Conservation (phyloP, 2,329 filamentous ascomycete genomes). For the Ceratocystis eucalypticola region DNA sequence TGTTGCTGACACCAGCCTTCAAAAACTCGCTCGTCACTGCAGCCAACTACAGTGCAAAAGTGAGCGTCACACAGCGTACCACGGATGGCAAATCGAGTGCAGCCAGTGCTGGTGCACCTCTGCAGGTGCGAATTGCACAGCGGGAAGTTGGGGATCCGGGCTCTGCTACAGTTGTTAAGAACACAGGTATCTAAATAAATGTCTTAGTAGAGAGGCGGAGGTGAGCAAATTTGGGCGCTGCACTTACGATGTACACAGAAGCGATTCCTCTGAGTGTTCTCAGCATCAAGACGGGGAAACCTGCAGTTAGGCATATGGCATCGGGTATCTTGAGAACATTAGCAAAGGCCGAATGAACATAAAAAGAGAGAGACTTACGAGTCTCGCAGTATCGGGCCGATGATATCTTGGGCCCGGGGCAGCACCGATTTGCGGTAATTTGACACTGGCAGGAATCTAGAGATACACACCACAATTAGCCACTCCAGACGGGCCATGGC, state of each 20-base stretch:
- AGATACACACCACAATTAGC: neutral
- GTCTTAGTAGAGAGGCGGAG: neutral
- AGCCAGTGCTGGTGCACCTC: constrained; percentile 19
- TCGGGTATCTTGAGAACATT: constrained; percentile 1
- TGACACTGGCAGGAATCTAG: constrained; percentile 7
- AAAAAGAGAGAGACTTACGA: neutral
- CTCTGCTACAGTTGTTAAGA: constrained; percentile 18
- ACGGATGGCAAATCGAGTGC: constrained; percentile 14
- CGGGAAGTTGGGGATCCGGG: constrained; percentile 12
- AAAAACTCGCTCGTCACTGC: constrained; percentile 19
- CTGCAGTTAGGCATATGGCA: constrained; percentile 4
- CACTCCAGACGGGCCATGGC: neutral
- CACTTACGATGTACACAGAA: constrained; percentile 16
- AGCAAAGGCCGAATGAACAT: neutral
- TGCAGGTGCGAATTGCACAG: constrained; percentile 20
- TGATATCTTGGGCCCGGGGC: neutral
- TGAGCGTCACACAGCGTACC: constrained; percentile 20
- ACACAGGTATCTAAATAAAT: constrained; percentile 20
- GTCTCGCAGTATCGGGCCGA: constrained; percentile 2
- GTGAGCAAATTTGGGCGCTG: neutral
- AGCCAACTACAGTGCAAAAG: constrained; percentile 19
- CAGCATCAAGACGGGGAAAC: constrained; percentile 6
- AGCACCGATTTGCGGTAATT: neutral
- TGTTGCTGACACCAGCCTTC: constrained; percentile 21
- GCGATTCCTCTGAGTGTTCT: neutral